These are phyloP conservation scores for Acidomyces sp. DNA, from an alignment of 495 filamentous ascomycete species.

Conservation along the genomic window DNA sequence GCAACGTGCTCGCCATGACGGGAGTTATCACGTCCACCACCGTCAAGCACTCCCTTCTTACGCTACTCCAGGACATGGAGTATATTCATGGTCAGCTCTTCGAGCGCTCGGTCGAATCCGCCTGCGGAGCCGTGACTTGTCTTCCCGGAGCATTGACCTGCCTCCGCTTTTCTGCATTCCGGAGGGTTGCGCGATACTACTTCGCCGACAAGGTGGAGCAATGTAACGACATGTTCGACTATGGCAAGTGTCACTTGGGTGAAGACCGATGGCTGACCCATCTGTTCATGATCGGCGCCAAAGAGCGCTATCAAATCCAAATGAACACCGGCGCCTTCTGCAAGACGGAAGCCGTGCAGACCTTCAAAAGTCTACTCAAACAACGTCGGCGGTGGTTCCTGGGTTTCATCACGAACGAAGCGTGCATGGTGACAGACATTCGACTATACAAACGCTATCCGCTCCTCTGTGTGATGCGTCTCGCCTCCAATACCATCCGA, in stretches of 20 bases:
- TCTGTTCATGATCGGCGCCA: constrained; percentile 96
- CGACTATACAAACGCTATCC: constrained; percentile 88
- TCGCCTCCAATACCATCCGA: constrained; percentile 93
- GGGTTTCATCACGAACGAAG: constrained; percentile 96
- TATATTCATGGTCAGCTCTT: constrained; percentile 97
- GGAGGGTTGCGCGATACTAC: constrained; percentile 97
- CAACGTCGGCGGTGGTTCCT: constrained; percentile 95
- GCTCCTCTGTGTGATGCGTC: constrained; percentile 72
- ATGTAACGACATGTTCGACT: constrained; percentile 94
- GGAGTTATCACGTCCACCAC: constrained; percentile 95
- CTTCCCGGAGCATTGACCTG: constrained; percentile 90
- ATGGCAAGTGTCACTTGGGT: constrained; percentile 85
- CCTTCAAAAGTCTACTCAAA: constrained; percentile 74
- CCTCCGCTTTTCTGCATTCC: constrained; percentile 88
- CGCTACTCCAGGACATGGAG: constrained; percentile 92
- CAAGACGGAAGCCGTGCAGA: constrained; percentile 95
- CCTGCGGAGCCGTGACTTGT: constrained; percentile 89
- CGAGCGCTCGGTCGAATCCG: constrained; percentile 91
- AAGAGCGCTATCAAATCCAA: constrained; percentile 85
- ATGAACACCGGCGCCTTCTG: constrained; percentile 97
- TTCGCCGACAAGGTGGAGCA: constrained; percentile 96
- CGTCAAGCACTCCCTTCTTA: constrained; percentile 75
- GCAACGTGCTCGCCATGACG: constrained; percentile 96
- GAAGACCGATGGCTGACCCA: constrained; percentile 97
- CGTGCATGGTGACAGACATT: constrained; percentile 93